Conservation (phyloP, 148 eudicot genomes). For the Pharnaceum exiguum region DNA sequence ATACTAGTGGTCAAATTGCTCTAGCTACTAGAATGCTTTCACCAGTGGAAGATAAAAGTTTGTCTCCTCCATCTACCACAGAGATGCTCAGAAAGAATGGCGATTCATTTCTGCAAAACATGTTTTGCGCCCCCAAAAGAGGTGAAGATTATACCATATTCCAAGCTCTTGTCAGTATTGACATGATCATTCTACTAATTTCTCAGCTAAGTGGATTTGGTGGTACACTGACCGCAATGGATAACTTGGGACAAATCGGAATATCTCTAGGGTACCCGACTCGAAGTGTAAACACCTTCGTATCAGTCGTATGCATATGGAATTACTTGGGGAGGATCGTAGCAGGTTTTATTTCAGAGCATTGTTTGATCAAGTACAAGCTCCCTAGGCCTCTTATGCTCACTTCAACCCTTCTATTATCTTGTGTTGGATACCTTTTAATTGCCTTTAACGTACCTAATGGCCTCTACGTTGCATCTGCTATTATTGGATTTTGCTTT, state of each 20-base stretch:
- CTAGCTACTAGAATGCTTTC: background rate
- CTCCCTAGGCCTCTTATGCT: conserved; percentile 32
- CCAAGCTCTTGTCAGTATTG: conserved; percentile 32
- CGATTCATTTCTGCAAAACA: conserved; percentile 11
- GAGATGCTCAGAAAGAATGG: background rate
- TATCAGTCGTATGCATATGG: conserved; percentile 36
- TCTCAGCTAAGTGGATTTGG: conserved; percentile 30
- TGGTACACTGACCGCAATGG: conserved; percentile 27
- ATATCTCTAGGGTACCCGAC: conserved; percentile 28
- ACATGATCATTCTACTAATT: conserved; percentile 27
- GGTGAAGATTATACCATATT: conserved; percentile 34
- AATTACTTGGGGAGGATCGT: conserved; percentile 31
- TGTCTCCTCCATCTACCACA: too few species aligned
- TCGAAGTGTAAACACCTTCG: conserved; percentile 21
- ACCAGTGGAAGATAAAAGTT: background rate
- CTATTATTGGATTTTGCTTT: conserved; percentile 30
- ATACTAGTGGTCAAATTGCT: background rate
- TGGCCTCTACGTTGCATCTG: conserved; percentile 25
- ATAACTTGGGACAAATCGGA: conserved; percentile 33
- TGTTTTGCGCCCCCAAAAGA: conserved; percentile 24
- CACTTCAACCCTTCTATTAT: conserved; percentile 16
- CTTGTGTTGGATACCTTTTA: conserved; percentile 31
- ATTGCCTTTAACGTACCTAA: conserved; percentile 28
- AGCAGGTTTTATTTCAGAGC: conserved; percentile 24
- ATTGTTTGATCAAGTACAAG: conserved; percentile 22